A percentile compares a stretch with the other conserved stretches of the same genome.
These are phyloP conservation scores for Zoysia matrella DNA, from an alignment of 202 grass and related monocot species.

Conservation along the genomic window DNA sequence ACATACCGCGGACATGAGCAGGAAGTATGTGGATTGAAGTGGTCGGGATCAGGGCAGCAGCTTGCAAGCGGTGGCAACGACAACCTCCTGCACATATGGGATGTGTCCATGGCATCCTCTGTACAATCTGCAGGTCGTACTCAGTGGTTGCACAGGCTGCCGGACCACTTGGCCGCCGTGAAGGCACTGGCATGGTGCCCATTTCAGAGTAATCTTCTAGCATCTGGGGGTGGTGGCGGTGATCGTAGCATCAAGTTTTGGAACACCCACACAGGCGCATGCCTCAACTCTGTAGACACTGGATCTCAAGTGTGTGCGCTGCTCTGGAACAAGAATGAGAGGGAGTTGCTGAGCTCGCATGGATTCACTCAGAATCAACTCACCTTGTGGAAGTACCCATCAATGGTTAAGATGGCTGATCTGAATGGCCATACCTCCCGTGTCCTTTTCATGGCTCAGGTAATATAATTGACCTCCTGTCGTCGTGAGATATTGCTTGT, in stretches of 20 bases:
- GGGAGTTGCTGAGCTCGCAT: slow-evolving; percentile 6
- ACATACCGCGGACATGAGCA: slow-evolving; percentile 4
- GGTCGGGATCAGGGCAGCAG: slow-evolving; percentile 5
- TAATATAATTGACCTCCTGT: slow-evolving; percentile 24
- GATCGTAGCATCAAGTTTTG: background rate
- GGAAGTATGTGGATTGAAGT: slow-evolving; percentile 10
- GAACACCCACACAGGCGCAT: slow-evolving; percentile 9
- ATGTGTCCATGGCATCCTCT: background rate
- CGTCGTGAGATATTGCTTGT: background rate
- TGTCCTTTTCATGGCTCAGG: slow-evolving; percentile 83
- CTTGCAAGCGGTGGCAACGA: background rate
- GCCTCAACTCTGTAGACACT: background rate
- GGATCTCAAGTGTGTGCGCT: background rate
- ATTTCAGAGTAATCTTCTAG: background rate
- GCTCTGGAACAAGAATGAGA: slow-evolving; percentile 9
- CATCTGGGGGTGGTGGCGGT: background rate
- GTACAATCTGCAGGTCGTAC: background rate
- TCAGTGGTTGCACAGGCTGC: slow-evolving; percentile 2
- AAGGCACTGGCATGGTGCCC: slow-evolving; percentile 7
- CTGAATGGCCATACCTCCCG: background rate
- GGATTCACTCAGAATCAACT: background rate
- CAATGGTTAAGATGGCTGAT: slow-evolving; percentile 3
- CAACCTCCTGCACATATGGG: background rate
- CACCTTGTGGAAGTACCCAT: slow-evolving; percentile 3
- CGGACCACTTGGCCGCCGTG: background rate